These are phyloP conservation scores for Colletotrichum sp. DNA, from an alignment of 2,329 filamentous ascomycete species.

Conservation along the genomic window DNA sequence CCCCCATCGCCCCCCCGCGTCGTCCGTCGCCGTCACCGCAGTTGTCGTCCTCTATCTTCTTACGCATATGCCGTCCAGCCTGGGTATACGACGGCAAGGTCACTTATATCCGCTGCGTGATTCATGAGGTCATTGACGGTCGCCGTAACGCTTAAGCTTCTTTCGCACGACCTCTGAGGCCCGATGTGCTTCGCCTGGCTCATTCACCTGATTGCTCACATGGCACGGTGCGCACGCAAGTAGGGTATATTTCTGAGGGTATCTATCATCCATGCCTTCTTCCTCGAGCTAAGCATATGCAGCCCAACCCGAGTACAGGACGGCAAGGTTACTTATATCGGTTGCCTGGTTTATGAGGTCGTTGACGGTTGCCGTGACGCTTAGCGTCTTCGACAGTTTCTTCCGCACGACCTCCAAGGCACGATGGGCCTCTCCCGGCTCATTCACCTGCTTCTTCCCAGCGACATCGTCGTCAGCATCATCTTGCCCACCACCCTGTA, in stretches of 20 bases:
- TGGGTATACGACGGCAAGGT: constrained; percentile 88
- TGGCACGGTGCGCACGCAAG: no score
- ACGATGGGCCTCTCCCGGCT: constrained; percentile 80
- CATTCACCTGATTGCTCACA: constrained; percentile 44
- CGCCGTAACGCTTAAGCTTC: constrained; percentile 95
- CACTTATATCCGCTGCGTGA: constrained; percentile 90
- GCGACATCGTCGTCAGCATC: constrained; percentile 43
- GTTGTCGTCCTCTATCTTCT: not conserved
- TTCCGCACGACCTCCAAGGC: constrained; percentile 93
- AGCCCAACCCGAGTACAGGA: constrained; percentile 72
- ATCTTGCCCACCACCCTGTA: constrained; percentile 65
- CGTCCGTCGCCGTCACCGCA: not conserved
- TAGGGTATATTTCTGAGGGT: no score
- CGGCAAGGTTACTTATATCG: constrained; percentile 89
- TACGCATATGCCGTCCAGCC: constrained; percentile 30
- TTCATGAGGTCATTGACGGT: constrained; percentile 98
- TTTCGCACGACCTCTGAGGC: constrained; percentile 93
- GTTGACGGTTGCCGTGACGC: constrained; percentile 93
- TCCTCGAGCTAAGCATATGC: constrained; percentile 9
- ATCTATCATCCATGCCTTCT: no score
- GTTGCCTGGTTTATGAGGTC: constrained; percentile 96
- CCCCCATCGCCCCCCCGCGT: not conserved
- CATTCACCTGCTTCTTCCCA: constrained; percentile 52
- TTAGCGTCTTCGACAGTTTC: constrained; percentile 93
- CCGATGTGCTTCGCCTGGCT: constrained; percentile 80